Evolutionary conservation across 2,329 filamentous ascomycete species (phyloP).

Genomic region (Hypoxylon sp.): DNA sequence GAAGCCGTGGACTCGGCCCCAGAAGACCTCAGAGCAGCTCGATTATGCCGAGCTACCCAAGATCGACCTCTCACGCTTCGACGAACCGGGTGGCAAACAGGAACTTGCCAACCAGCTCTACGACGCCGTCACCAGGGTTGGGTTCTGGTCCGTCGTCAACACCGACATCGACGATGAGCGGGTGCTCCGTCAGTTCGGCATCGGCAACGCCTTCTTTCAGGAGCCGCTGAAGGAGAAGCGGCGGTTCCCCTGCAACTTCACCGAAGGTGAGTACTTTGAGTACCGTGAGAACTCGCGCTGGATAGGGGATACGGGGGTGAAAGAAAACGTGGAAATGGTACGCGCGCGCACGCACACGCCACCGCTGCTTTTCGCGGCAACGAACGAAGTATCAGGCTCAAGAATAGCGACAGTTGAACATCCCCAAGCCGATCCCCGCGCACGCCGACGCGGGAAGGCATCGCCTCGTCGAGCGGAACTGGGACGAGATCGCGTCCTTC

Average conservation of each 20-base stretch:
- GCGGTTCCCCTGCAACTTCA: constrained; percentile 45
- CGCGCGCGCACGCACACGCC: constrained; percentile 9
- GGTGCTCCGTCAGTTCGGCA: constrained; percentile 43
- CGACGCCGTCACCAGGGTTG: constrained; percentile 58
- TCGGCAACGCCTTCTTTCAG: constrained; percentile 44
- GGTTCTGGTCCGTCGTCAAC: constrained; percentile 60
- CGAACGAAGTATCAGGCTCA: constrained; percentile 28
- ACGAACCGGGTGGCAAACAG: constrained; percentile 63
- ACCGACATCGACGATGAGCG: constrained; percentile 42
- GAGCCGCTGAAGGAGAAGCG: constrained; percentile 43
- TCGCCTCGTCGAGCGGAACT: constrained; percentile 43
- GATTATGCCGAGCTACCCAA: constrained; percentile 65
- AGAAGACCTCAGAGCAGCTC: constrained; percentile 47
- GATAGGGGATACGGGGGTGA: constrained; percentile 50
- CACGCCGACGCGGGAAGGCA: constrained; percentile 52
- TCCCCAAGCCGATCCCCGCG: constrained; percentile 45
- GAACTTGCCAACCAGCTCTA: constrained; percentile 62
- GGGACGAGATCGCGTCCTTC: constrained; percentile 45
- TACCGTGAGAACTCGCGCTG: constrained; percentile 55
- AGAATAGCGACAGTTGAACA: constrained; percentile 56
- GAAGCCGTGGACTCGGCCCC: constrained; percentile 50
- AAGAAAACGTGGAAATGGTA: constrained; percentile 66
- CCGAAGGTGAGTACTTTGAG: constrained; percentile 47
- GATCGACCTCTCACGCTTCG: constrained; percentile 64
- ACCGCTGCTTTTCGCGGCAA: constrained; percentile 6